Percentiles rank a stretch among this genome's conserved stretches.
Conservation (phyloP, 2,329 filamentous ascomycete genomes). For the Neonectria punicea region DNA sequence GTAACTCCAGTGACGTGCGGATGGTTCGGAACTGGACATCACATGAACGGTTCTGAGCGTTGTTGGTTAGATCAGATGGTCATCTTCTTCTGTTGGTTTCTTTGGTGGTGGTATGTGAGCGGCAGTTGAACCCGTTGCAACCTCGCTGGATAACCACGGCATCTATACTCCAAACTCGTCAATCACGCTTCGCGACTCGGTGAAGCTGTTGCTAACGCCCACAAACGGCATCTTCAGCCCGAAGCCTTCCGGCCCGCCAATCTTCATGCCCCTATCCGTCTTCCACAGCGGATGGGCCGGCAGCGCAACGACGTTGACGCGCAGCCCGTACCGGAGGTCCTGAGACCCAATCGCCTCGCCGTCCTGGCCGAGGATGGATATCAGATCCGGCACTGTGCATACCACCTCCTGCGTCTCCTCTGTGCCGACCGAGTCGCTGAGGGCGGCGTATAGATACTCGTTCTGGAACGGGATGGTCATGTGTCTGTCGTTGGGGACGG, state of each 20-base stretch:
- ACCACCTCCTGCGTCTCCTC: slow-evolving; percentile 45
- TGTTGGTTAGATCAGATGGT: not conserved
- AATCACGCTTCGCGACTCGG: slow-evolving; percentile 61
- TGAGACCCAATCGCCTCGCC: slow-evolving; percentile 62
- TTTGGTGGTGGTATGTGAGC: not conserved
- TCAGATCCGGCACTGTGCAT: slow-evolving; percentile 51
- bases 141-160: not conserved
- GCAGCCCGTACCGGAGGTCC: slow-evolving; percentile 61
- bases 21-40: not conserved
- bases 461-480: slow-evolving; percentile 56
- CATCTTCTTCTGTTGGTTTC: not conserved
- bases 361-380: slow-evolving; percentile 53
- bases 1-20: slow-evolving; percentile 13
- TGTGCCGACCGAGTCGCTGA: slow-evolving; percentile 45
- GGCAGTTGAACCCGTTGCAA: not conserved
- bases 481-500: slow-evolving; percentile 37
- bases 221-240: slow-evolving; percentile 45
- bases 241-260: slow-evolving; percentile 50
- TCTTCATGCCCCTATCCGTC: slow-evolving; percentile 47
- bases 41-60: not conserved
- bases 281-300: slow-evolving; percentile 63
- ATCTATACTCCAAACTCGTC: slow-evolving; percentile 54
- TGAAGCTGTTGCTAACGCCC: slow-evolving; percentile 49
- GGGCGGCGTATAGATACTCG: slow-evolving; percentile 52
- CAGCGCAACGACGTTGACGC: slow-evolving; percentile 61